Conservation (phyloP, 768 basidiomycete genomes). For the Mycena olivaceomarginata region DNA sequence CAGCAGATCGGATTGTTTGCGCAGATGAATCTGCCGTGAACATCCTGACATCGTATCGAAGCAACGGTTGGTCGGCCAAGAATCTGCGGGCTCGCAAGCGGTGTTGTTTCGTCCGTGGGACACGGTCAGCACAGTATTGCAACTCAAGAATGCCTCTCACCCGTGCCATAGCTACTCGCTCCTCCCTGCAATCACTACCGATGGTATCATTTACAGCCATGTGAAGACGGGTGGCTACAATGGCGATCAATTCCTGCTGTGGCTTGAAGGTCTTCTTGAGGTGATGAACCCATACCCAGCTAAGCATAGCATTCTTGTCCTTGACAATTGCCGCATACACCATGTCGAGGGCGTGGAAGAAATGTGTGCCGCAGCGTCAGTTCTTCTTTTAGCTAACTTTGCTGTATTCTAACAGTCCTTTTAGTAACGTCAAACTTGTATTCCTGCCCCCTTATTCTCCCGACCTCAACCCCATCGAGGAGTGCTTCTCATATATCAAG, state of each 20-base stretch:
- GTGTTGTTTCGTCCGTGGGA: neutral
- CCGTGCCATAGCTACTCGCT: neutral
- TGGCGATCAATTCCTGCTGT: neutral
- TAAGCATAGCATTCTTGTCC: neutral
- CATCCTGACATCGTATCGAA: neutral
- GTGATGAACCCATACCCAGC: neutral
- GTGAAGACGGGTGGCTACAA: neutral
- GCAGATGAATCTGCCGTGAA: neutral
- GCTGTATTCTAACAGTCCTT: neutral
- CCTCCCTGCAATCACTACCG: neutral
- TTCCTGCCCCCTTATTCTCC: neutral
- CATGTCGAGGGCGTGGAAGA: neutral
- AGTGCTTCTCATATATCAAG: neutral
- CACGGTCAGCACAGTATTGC: neutral
- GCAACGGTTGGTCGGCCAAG: neutral
- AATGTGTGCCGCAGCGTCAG: neutral
- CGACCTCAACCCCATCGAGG: neutral
- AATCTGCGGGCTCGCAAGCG: neutral
- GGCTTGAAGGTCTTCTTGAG: neutral
- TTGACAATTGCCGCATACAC: neutral
- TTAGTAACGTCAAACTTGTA: neutral
- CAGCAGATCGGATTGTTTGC: neutral
- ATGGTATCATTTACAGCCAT: neutral
- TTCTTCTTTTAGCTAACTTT: neutral
- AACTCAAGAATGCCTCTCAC: too few relatives aligned